These are phyloP conservation scores for Pleurotus giganteus DNA, from an alignment of 768 basidiomycete genomes.

Conservation along the genomic window DNA sequence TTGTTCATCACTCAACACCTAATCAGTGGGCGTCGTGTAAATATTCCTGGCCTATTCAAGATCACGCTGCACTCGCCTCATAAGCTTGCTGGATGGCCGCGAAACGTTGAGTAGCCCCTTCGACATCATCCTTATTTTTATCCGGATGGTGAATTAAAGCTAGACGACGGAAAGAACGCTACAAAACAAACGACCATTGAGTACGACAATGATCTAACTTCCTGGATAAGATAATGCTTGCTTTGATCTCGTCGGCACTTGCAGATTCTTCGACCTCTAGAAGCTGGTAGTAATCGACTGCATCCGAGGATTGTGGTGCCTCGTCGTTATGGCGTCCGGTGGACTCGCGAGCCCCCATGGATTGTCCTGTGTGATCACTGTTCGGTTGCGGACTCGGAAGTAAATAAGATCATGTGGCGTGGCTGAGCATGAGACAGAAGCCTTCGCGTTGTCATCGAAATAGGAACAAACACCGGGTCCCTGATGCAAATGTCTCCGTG, in stretches of 20 bases:
- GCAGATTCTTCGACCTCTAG: constrained; percentile 81
- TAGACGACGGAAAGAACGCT: constrained; percentile 83
- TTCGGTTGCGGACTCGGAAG: neutral
- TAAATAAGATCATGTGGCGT: constrained; percentile 17
- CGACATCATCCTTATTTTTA: constrained; percentile 80
- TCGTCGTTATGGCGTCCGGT: constrained; percentile 32
- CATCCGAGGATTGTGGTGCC: constrained; percentile 16
- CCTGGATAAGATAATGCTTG: constrained; percentile 17
- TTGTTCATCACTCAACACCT: constrained; percentile 95
- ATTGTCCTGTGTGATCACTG: neutral
- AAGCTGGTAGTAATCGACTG: constrained; percentile 78
- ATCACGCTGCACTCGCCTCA: constrained; percentile 55
- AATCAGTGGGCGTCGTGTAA: constrained; percentile 4
- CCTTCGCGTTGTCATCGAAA: constrained; percentile 10
- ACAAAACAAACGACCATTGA: constrained; percentile 6
- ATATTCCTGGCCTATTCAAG: constrained; percentile 2
- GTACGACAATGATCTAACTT: neutral
- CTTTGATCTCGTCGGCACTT: constrained; percentile 88
- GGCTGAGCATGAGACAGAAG: constrained; percentile 6
- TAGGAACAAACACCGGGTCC: neutral
- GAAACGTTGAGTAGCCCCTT: constrained; percentile 85
- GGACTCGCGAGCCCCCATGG: constrained; percentile 74
- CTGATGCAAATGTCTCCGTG: neutral
- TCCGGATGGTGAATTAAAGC: constrained; percentile 87
- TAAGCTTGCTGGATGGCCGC: constrained; percentile 92